These are phyloP conservation scores for Myriosclerotinia curreyana DNA, from an alignment of 2,329 filamentous ascomycete genomes.

Conservation along the genomic window DNA sequence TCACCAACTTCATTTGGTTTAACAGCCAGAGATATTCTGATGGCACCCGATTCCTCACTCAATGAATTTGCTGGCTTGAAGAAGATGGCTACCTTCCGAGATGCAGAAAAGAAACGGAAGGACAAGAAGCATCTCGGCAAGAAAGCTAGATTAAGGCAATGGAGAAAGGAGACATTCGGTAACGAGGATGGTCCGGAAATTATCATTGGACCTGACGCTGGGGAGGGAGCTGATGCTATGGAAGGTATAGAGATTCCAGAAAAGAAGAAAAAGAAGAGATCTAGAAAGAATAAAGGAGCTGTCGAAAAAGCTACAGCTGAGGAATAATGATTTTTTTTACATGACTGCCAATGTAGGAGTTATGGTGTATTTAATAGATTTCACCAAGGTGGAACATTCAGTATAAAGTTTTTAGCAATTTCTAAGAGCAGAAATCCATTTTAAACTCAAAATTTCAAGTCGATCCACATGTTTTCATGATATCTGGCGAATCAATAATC, in stretches of 20 bases:
- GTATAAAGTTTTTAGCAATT: neutral
- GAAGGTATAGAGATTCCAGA: slow-evolving; percentile 41
- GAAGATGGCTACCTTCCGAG: slow-evolving; percentile 87
- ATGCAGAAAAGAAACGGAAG: slow-evolving; percentile 81
- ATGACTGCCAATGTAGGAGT: neutral
- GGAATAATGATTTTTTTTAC: slow-evolving; percentile 1
- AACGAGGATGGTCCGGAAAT: slow-evolving; percentile 44
- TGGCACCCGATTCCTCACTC: slow-evolving; percentile 79
- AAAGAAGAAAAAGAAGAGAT: slow-evolving; percentile 52
- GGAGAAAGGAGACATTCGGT: slow-evolving; percentile 67
- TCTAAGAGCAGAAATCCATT: neutral
- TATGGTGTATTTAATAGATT: slow-evolving; percentile 18
- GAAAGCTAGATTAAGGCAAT: slow-evolving; percentile 85
- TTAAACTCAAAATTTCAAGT: neutral
- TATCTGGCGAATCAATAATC: neutral
- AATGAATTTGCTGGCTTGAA: slow-evolving; percentile 93
- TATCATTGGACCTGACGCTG: slow-evolving; percentile 29
- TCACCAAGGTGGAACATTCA: neutral
- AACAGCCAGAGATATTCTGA: slow-evolving; percentile 82
- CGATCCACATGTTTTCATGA: neutral
- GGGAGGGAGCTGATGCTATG: slow-evolving; percentile 31
- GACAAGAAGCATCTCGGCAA: slow-evolving; percentile 89
- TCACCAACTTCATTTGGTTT: slow-evolving; percentile 88
- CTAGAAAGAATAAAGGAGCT: slow-evolving; percentile 41
- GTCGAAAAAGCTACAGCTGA: slow-evolving; percentile 11